phyloP scores from a whole-genome alignment of 2,329 filamentous ascomycete genomes.

The Aspergillus cejpii region DNA sequence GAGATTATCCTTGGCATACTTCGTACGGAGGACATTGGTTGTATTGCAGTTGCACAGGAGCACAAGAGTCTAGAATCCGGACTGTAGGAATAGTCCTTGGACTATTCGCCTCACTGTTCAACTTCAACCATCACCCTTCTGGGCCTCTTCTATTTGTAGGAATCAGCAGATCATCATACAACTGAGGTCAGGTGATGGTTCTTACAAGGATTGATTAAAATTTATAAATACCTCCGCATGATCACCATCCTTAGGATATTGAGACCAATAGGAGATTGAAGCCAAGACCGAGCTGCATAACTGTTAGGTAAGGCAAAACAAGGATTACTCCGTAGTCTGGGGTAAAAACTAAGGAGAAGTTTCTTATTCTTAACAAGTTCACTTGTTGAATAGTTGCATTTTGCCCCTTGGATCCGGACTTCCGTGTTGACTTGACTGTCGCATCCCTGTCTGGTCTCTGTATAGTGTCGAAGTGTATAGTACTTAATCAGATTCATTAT shows the following conservation, averaged over 20 bases:
- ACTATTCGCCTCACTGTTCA: no score
- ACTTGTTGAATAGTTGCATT: no score
- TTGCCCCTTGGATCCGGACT: no score
- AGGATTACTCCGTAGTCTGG: constrained; percentile 3
- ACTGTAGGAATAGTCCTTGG: background rate
- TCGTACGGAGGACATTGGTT: background rate
- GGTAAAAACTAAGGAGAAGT: background rate
- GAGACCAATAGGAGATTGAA: background rate
- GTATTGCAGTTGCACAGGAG: background rate
- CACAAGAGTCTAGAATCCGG: no score
- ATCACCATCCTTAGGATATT: background rate
- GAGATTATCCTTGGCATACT: background rate
- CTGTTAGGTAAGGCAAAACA: constrained; percentile 3
- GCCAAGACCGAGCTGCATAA: background rate
- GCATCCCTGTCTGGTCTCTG: no score
- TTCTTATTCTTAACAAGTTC: no score
- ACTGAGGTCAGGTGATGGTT: background rate
- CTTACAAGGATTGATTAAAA: background rate
- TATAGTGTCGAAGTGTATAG: no score
- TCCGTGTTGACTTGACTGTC: no score
- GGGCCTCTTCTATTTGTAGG: no score
- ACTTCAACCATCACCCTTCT: no score
- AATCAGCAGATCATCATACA: background rate
- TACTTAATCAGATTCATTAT: constrained; percentile 15
- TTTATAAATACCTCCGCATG: background rate